Conservation (phyloP, 345 rosid species). For the Raphanus raphanistrum region DNA sequence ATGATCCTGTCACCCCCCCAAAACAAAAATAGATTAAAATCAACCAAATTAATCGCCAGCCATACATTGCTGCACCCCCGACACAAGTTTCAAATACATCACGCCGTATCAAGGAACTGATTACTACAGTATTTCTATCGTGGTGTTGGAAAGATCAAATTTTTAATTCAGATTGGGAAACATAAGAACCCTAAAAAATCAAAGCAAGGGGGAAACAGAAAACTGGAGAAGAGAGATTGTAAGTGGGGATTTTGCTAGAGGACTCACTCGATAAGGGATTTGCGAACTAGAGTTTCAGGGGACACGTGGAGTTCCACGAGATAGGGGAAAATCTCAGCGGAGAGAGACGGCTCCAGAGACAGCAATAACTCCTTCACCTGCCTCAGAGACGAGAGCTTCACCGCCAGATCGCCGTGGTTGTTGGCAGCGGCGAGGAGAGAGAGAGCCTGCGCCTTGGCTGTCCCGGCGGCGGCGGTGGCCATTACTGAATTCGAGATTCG, state of each 20-base stretch:
- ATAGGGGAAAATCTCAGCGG: slow-evolving; percentile 77
- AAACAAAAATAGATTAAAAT: slow-evolving; percentile 5
- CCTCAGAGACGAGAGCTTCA: slow-evolving; percentile 80
- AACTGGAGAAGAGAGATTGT: not conserved
- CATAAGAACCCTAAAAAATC: slow-evolving; percentile 16
- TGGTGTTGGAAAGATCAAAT: not conserved
- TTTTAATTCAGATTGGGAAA: not conserved
- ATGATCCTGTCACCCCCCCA: slow-evolving; percentile 62
- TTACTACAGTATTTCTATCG: not conserved
- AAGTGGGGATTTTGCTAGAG: slow-evolving; percentile 2
- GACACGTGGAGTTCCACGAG: slow-evolving; percentile 78
- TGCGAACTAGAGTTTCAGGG: slow-evolving; percentile 70
- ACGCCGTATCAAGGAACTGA: not conserved
- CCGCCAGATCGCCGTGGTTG: slow-evolving; percentile 79
- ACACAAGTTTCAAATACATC: not conserved
- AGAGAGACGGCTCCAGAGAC: slow-evolving; percentile 62
- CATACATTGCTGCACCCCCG: not conserved
- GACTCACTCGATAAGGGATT: slow-evolving; percentile 75
- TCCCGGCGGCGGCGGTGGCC: slow-evolving; percentile 48
- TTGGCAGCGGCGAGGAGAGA: slow-evolving; percentile 80
- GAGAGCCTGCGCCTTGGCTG: slow-evolving; percentile 65
- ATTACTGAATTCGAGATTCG: slow-evolving; percentile 33
- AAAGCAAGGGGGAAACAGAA: not conserved
- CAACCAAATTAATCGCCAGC: not conserved
- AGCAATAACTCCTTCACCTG: slow-evolving; percentile 75